Base-by-base conservation (phyloP, 2,329 filamentous ascomycete species). In the Aurifilum marmelostoma region DNA sequence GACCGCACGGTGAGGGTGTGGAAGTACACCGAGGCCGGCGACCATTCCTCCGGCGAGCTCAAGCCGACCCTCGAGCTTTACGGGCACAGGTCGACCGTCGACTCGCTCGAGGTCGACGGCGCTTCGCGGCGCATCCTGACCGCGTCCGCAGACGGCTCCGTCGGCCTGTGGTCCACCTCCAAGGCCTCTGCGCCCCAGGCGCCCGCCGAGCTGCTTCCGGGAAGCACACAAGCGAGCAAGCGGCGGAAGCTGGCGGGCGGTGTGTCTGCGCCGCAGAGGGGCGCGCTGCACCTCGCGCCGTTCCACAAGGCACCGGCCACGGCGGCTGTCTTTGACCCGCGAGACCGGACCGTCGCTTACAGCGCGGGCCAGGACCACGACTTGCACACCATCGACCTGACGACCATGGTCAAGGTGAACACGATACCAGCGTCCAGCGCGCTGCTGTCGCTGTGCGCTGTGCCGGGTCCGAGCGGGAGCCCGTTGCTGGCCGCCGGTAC, bases 291-390 rank as follows among this genome's bases (percentile, higher is more conserved):
- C 54, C 83, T 97, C 66, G 86, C 97, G 69, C 82, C 87, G 21
- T 87, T 89, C 66, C 91, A 97, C 85, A 87, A 88, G 67, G 86
- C 89, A 14, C 87, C 91, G 59, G 93, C 94, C 59, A 92, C 92
- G 1, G 91, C 91, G 66, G 92, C 91, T 50, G 86, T 93, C 62
- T 98, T 99, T 83, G 93, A 97, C 80, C 91, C 91, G 5, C 85
- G 88, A 66, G 95, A 98, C 80, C 81, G 89, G 14, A 97, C 93
- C 18, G 93, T 97, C 54, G 95, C 92, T 61, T 98, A 99, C 84
- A 95, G 93, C 1, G 89, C 90, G 29, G 97, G 94, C 24, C 92
- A 92, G 82, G 97, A 99, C 82, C 94, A 97, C 83, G 92, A 92
- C 1, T 84, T 98, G 74, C 91, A 91, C 72, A 98, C 96, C 0